Evolutionary conservation across 1,139 yeast species (phyloP), one percentile per base, ranked within the genome.

Genomic region (Meyerozyma guilliermondii): DNA sequence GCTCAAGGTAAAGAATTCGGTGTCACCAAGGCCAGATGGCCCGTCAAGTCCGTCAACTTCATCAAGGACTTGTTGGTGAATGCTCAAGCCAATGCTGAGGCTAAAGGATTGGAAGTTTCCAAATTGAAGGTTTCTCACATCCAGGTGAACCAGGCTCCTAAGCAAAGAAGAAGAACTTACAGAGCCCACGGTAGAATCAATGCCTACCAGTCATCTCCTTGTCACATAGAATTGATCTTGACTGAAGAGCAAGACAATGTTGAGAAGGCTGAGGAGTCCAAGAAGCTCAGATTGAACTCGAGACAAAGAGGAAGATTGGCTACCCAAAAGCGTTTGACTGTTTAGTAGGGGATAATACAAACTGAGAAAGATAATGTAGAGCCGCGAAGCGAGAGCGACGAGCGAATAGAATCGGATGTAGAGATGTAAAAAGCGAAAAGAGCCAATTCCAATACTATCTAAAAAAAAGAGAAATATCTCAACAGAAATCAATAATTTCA

Each of bases 101-200:
- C 95, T 63, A 92, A 92, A 83, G 98, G 98, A 67, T 88, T 92
- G 76, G 98, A 92, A 71, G 82, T 87, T 63, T 81, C 94, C 65
- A 87, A 85, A 73, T 86, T 92, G 74, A 86, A 84, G 78, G 82
- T 92, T 68, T 83, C 95, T 64, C 98, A 92, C 87, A 91, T 94
- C 71, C 98, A 94, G 83, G 98, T 92, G 68, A 94, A 92, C 95
- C 96, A 89, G 76, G 98, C 98, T 66, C 98, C 98, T 79, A 89
- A 89, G 81, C 95, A 88, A 81, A 94, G 98, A 83, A 92, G 98
- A 82, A 89, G 99, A 81, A 92, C 98, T 70, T 94, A 81, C 96
- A 92, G 99, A 85, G 98, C 98, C 66, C 98, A 92, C 85, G 99
- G 99, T 87, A 91, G 98, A 84, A 87, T 89, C 74, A 92, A 91